Base-by-base conservation (phyloP, 2,329 filamentous ascomycete genomes). In the Xylaria arbuscula region DNA sequence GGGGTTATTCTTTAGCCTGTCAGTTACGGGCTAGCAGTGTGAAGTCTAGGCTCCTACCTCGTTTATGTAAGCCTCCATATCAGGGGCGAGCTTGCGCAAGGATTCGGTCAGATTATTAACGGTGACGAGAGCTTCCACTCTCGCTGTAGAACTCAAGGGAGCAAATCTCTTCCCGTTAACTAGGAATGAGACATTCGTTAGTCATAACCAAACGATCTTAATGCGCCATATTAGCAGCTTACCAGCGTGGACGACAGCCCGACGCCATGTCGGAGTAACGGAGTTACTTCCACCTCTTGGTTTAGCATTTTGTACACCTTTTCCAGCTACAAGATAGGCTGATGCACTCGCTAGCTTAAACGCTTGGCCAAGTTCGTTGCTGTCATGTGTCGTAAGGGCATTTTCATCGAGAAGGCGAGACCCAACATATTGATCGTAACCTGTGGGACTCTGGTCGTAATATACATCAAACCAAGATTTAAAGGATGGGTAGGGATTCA, bases 221-320 rank as follows among this genome's bases (percentile, higher is more conserved):
- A 40, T 22, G 17, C 28, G 5, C 28, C 28, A 9, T 17, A 45
- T 48, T 24, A 47, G n/a, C 32, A 15, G 5, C 81, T 75, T 74
- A 84, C 84, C 70, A 0, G 78, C 70, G 59, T 84, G 83, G 2
- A 82, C 74, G 19, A 81, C 80, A 0, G 83, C 79, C 13, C 72
- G 81, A 17, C 87, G 80, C 85, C 86, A 89, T 0, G 84, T 84
- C 0, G 86, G 85, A 45, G 83, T 82, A 2, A 86, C 80, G 0
- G 85, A 78, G 36, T 84, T 83, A 50, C 81, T 76, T 0, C 83
- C 83, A 0, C 84, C 84, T 19, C 81, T 75, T 0, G 83, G 82
- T 38, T 76, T 74, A 1, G 83, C 84, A 50, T 85, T 73, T 0
- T 78, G 75, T 0, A 85, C 80, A 0, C 82, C 85, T 40, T 81